Evolutionary conservation across 805 yeast genomes (phyloP).

Genomic region (Yamadazyma olivae): DNA sequence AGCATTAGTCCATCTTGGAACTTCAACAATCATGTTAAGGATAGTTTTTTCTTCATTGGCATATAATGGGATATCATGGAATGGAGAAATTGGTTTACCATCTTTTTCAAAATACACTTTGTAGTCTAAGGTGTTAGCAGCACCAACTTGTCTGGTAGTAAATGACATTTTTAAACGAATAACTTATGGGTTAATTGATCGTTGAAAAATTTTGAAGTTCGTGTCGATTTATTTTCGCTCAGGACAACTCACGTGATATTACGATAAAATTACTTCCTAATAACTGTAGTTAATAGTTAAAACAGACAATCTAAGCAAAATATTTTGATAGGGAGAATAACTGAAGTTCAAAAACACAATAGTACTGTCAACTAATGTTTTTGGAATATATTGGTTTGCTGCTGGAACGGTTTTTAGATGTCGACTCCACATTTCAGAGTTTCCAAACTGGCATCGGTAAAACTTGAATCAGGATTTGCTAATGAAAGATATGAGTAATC

Average conservation of each 20-base stretch:
- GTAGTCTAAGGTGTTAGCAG: constrained; percentile 93
- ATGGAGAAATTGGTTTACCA: constrained; percentile 92
- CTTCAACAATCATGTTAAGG: constrained; percentile 81
- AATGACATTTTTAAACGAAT: constrained; percentile 51
- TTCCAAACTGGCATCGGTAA: no score
- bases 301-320: no score
- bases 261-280: background rate
- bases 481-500: no score
- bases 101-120: constrained; percentile 87
- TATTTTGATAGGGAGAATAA: no score
- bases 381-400: no score
- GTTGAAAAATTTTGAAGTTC: no score
- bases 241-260: constrained; percentile 1
- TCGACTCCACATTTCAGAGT: no score
- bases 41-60: constrained; percentile 92
- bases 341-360: no score
- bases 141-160: constrained; percentile 91
- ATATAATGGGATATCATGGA: constrained; percentile 75
- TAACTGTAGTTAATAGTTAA: no score
- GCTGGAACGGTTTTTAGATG: no score
- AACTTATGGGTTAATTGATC: background rate
- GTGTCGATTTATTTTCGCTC: background rate
- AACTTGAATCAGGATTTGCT: no score
- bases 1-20: constrained; percentile 98
- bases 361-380: no score